phyloP scores from a whole-genome alignment of 148 eudicot genomes.

The Tetragonia tetragonoides region DNA sequence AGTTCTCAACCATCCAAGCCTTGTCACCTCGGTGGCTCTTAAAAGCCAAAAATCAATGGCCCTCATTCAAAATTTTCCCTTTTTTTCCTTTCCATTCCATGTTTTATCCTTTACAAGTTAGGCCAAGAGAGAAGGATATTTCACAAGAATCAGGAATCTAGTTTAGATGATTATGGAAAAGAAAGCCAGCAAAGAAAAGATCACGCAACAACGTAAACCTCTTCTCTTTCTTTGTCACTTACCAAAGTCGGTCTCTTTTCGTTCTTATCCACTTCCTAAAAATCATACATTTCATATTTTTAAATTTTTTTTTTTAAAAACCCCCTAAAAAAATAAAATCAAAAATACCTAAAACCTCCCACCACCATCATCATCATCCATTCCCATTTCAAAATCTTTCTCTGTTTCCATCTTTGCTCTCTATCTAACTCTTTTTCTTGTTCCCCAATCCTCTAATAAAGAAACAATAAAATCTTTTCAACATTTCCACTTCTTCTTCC shows the following conservation, averaged over 20 bases:
- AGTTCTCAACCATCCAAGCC: too few relatives aligned
- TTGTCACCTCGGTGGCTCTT: too few relatives aligned
- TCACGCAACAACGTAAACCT: conserved; percentile 6
- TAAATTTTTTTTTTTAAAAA: background rate
- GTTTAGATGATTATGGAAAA: background rate
- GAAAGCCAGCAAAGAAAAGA: conserved; percentile 2
- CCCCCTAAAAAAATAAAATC: background rate
- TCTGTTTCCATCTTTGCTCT: background rate
- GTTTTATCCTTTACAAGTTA: background rate
- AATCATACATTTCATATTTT: background rate
- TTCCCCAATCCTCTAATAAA: background rate
- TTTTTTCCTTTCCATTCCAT: background rate
- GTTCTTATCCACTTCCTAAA: conserved; percentile 22
- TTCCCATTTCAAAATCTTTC: conserved; percentile 5
- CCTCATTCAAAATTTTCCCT: background rate
- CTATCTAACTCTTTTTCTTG: background rate
- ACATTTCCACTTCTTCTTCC: conserved; percentile 9
- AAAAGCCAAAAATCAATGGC: background rate
- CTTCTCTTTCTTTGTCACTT: background rate
- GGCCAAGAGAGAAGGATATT: too few relatives aligned
- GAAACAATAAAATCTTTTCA: background rate
- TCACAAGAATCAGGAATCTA: too few relatives aligned
- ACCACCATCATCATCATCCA: conserved; percentile 1
- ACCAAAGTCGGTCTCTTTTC: conserved; percentile 24
- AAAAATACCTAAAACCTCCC: background rate